Evolutionary conservation across 129 eudicot species (phyloP), one percentile per base, ranked within the genome.

Genomic region (Flaveria sonorensis): DNA sequence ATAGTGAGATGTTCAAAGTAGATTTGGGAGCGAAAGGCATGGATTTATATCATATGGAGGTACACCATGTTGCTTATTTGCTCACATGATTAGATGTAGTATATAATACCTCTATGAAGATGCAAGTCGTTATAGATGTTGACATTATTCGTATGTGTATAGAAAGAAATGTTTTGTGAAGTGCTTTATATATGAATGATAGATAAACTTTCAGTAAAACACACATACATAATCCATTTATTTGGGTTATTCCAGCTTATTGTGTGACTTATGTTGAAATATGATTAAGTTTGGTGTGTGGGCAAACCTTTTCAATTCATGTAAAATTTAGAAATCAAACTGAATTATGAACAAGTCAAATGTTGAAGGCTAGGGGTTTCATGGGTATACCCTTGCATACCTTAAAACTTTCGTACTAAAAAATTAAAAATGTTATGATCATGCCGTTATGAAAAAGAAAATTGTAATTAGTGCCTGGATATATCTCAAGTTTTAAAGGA

Each of bases 41-140:
- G 92, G 26, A 87, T 92, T 68, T 92, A 92, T 71, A 92, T 92
- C 74, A 84, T 89, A 57, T 92, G 97, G 96, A 88, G 93, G 81
- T 92, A 96, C 70, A 86, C 93, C 6, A 89, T 86, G 72, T 83
- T 89, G 71, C 97, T 89, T 14, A 82, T 89, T 18, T 88, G 89
- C 81, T 89, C 92, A 83, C 87, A 92, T 11, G 97, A 92, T 52
- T 92, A 84, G 52, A 77, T 8, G 40, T 2, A 53, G 28, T 18
- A 46, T 47, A 12, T n/a, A 26, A 11, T 72, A 71, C 74, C 52
- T 77, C 30, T 71, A 76, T 72, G 43, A 66, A 55, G 75, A 62
- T 68, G 75, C 68, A 55, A 55, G n/a, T n/a, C n/a, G 62, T 30
- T 67, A 42, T 74, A 67, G 75, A 67, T 11, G 65, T 39, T 51